Base-by-base conservation (phyloP, 208 protist species). In the Strigomonas culicis region DNA sequence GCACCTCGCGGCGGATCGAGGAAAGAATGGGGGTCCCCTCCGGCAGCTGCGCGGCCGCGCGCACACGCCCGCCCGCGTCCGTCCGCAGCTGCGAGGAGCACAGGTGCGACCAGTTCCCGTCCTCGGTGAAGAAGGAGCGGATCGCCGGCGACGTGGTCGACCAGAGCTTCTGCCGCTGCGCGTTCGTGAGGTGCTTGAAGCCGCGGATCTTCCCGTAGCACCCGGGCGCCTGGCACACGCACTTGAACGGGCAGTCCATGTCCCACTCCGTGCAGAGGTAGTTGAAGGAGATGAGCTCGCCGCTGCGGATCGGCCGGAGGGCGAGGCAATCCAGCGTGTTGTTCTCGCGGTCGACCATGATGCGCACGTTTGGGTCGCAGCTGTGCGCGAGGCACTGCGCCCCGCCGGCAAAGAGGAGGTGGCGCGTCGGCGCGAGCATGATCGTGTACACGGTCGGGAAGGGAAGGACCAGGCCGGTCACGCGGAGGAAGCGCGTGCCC, bases 251-350 rank as follows among this genome's bases (percentile, higher is more conserved):
- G 11, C 52, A 79, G 71, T 80, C 82, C 90, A 95, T 92, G 74
- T 95, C 85, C 83, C 82, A 95, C 77, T 95, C 90, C 32, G 90
- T 95, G 13, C 82, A 85, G 24, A 95, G 74, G 77, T 93, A 95
- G 74, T 95, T 95, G 68, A 93, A 95, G 10, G 85, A 79, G 61
- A 95, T 83, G 61, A 91, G 17, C 66, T 93, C 90, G 10, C 82
- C 86, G 8, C 72, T 63, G 17, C 52, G 53, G 52, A 95, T 93
- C 57, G 84, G 74, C 21, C 86, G 86, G 27, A 93, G 70, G 28
- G 90, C 86, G 44, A 92, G 55, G 61, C 86, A 92, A 62, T 86
- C 77, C 4, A 95, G 52, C 39, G 67, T 65, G 60, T 74, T 68
- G 31, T 64, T 72, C 47, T 71, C 68, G 28, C 66, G 64, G 44